These are phyloP conservation scores for Sporisorium sorghi DNA, from an alignment of 1,284 basidiomycete genomes.

Conservation along the genomic window DNA sequence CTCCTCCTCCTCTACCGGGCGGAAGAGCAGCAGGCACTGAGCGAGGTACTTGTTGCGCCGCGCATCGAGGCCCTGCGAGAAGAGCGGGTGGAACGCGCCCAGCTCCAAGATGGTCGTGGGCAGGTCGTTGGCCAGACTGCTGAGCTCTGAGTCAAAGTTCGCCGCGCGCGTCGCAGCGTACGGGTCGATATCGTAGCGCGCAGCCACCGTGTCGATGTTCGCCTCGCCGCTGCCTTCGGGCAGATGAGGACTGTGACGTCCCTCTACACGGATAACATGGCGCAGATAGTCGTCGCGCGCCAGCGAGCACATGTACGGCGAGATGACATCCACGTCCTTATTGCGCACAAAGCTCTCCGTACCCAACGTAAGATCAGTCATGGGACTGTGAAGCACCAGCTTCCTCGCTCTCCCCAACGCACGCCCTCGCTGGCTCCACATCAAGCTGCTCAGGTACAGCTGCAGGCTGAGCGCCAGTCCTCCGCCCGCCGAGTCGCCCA, in stretches of 20 bases:
- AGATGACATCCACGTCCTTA: conserved; percentile 27
- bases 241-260: conserved; percentile 1
- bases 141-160: background rate
- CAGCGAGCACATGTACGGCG: conserved; percentile 30
- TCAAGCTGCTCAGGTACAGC: conserved; percentile 24
- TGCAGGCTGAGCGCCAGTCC: conserved; percentile 24
- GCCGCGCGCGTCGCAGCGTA: background rate
- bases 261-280: conserved; percentile 17
- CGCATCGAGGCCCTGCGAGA: conserved; percentile 19
- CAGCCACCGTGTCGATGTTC: conserved; percentile 2
- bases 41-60: conserved; percentile 23
- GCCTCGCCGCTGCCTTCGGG: background rate
- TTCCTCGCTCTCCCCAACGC: conserved; percentile 22
- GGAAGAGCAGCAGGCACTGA: conserved; percentile 19
- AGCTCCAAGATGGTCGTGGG: conserved; percentile 19
- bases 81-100: conserved; percentile 39
- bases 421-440: conserved; percentile 10
- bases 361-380: conserved; percentile 28
- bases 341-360: conserved; percentile 12
- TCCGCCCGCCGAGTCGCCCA: conserved; percentile 36
- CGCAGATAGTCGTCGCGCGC: conserved; percentile 39
- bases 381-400: conserved; percentile 33
- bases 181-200: conserved; percentile 18
- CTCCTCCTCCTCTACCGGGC: background rate
- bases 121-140: conserved; percentile 19